Evolutionary conservation across 2,329 filamentous ascomycete species (phyloP).

Genomic region (Blastomyces gilchristii): DNA sequence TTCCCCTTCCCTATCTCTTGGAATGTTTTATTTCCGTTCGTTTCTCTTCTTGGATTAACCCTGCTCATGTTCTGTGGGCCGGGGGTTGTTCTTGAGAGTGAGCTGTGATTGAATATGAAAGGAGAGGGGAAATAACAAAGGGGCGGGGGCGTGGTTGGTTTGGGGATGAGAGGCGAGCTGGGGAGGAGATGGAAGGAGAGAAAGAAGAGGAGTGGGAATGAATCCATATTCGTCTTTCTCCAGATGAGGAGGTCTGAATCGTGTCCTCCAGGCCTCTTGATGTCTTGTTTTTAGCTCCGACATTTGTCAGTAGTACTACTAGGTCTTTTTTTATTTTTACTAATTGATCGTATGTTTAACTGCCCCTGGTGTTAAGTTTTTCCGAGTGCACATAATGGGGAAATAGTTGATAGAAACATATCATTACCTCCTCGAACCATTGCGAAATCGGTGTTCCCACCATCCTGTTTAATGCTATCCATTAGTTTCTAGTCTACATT

Average conservation of each 20-base stretch:
- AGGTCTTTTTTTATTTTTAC: too few relatives aligned
- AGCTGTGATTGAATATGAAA: background rate
- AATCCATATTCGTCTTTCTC: background rate
- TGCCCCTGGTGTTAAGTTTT: too few relatives aligned
- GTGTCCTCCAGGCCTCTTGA: background rate
- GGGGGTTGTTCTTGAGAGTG: background rate
- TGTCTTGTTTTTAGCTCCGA: background rate
- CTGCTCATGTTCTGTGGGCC: background rate
- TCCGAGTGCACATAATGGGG: too few relatives aligned
- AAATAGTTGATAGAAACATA: too few relatives aligned
- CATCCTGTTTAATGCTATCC: too few relatives aligned
- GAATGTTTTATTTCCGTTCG: background rate
- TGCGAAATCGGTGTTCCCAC: too few relatives aligned
- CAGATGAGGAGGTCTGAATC: background rate
- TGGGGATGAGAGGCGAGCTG: background rate
- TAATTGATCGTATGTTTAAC: too few relatives aligned
- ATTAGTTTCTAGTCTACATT: too few relatives aligned
- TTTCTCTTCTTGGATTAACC: background rate
- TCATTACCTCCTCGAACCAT: too few relatives aligned
- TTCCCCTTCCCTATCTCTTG: background rate
- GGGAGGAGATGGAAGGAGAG: background rate
- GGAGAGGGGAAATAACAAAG: background rate
- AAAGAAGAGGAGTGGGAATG: background rate
- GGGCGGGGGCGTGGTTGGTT: background rate
- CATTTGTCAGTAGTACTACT: background rate